Evolutionary conservation across 345 rosid species (phyloP).

Genomic region (Raphanus raphanistrum): DNA sequence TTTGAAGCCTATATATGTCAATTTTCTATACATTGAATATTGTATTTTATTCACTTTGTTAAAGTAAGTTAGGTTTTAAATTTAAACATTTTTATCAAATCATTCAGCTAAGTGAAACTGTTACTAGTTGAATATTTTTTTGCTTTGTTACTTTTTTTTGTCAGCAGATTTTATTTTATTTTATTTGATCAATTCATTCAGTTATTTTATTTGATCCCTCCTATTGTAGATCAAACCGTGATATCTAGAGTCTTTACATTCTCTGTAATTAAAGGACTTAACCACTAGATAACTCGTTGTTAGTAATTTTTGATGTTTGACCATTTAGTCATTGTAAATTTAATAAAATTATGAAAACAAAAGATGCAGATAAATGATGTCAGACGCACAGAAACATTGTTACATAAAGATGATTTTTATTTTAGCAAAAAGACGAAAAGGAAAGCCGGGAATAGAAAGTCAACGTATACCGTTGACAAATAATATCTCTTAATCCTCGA

Average conservation of each 20-base stretch:
- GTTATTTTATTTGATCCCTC: no score
- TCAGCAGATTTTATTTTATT: no score
- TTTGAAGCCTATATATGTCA: not conserved
- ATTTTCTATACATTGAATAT: not conserved
- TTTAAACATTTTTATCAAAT: not conserved
- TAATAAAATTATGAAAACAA: not conserved
- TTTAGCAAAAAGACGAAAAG: not conserved
- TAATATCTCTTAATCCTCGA: conserved; percentile 34
- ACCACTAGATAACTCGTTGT: no score
- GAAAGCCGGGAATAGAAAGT: not conserved
- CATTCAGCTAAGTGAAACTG: no score
- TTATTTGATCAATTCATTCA: no score
- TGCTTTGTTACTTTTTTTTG: no score
- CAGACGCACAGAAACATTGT: not conserved
- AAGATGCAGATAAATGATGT: not conserved
- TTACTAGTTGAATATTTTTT: no score
- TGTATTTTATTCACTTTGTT: not conserved
- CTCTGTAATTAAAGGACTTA: no score
- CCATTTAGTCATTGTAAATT: not conserved
- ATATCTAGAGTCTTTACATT: no score
- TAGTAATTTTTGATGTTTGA: not conserved
- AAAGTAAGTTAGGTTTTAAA: not conserved
- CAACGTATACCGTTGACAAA: conserved; percentile 15
- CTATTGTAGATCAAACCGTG: no score
- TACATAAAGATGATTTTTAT: not conserved